phyloP scores from a whole-genome alignment of 768 basidiomycete genomes.

The Boletus subparvulus region DNA sequence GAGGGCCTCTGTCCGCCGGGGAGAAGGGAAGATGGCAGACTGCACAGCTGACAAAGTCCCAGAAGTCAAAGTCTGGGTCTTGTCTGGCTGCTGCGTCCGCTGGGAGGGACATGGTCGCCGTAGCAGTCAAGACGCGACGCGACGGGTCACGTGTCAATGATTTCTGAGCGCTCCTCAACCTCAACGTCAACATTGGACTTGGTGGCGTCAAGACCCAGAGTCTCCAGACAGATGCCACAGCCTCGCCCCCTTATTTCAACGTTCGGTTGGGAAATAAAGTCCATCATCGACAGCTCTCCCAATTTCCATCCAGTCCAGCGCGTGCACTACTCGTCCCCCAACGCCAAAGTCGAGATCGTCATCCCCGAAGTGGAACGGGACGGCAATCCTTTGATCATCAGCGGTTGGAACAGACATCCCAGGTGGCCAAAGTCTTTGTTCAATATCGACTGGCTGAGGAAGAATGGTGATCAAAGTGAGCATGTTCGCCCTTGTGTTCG shows the following conservation, averaged over 20 bases:
- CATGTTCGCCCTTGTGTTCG: background rate
- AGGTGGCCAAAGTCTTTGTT: constrained; percentile 59
- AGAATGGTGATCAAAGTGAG: constrained; percentile 33
- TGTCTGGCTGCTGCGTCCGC: constrained; percentile 8
- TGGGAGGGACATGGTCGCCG: background rate
- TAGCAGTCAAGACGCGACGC: constrained; percentile 13
- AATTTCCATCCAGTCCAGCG: constrained; percentile 47
- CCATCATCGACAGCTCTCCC: constrained; percentile 36
- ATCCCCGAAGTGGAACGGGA: constrained; percentile 47
- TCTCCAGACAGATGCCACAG: background rate
- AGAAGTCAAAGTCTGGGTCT: constrained; percentile 55
- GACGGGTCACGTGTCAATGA: constrained; percentile 19
- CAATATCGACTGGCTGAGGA: constrained; percentile 51
- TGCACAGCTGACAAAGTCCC: constrained; percentile 76
- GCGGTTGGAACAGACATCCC: constrained; percentile 53
- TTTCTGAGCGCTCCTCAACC: background rate
- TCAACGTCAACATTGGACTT: too few relatives aligned
- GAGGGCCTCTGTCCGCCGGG: constrained; percentile 45
- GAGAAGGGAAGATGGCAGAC: constrained; percentile 69
- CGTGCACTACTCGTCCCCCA: constrained; percentile 29
- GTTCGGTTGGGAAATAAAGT: constrained; percentile 50
- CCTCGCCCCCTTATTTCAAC: constrained; percentile 35
- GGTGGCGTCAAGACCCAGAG: background rate
- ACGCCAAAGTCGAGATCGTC: constrained; percentile 27
- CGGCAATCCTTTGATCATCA: constrained; percentile 64